Evolutionary conservation across 768 basidiomycete species (phyloP), one percentile per base, ranked within the genome.

Genomic region (Coprinopsis marcescibilis): DNA sequence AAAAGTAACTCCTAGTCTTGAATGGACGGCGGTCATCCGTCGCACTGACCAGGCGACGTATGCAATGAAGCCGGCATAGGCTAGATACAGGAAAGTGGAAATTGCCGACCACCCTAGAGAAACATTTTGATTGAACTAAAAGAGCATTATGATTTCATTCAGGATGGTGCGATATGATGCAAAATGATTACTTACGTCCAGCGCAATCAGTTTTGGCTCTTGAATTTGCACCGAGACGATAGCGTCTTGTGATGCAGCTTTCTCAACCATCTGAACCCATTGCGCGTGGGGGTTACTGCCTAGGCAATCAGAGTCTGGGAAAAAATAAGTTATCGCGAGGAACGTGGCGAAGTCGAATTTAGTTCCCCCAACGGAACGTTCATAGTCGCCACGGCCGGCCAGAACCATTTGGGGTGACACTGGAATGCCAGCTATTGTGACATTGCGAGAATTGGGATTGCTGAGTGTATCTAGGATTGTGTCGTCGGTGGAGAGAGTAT

Each of bases 1-100:
- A 61, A 97, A 88, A 1, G 90, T 88, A 25, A 99, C 69, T 64
- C 95, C 95, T 45, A 90, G 73, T 35, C 89, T 80, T 3, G 89
- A 93, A 65, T 99, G 95, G 8, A 96, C 86, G 11, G 83, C 83
- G 49, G 81, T 75, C 78, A 90, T 87, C 35, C 78, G 74, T 46
- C 81, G 75, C 65, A 92, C 77, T 33, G 83, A 83, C 67, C 81
- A 80, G 30, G 72, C 78, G 49, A 91, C 88, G 54, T 89, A 90
- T 7, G 75, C 71, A 52, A 81, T 74, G 60, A 93, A 88, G 27
- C 80, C 72, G 19, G 78, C 65, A 64, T 95, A 95, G 15, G 89
- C 83, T 23, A 86, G 55, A 59, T 83, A 89, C 40, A 90, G 67
- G 54, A 85, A 83, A 3, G 77, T 72, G 27, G 86, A 84, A 44